These are phyloP conservation scores for Pseudopyrenochaeta lycopersici DNA, from an alignment of 2,329 filamentous ascomycete genomes.

Conservation along the genomic window DNA sequence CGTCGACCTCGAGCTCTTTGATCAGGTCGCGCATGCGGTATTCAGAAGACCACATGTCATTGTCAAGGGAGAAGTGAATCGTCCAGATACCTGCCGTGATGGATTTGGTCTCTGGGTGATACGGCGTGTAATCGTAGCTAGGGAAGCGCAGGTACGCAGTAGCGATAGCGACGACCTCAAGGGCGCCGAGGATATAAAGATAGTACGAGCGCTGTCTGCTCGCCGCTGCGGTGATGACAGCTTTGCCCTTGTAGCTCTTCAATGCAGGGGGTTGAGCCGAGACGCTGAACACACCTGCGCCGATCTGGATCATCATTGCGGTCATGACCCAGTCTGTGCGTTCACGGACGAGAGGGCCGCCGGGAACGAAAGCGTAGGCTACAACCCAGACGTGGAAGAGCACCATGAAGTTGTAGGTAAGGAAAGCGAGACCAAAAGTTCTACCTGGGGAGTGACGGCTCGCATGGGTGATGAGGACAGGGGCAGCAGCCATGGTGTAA, in stretches of 20 bases:
- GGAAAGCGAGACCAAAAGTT: conserved; percentile 87
- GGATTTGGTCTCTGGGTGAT: conserved; percentile 86
- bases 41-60: conserved; percentile 98
- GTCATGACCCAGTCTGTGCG: conserved; percentile 96
- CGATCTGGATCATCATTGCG: conserved; percentile 83
- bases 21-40: conserved; percentile 90
- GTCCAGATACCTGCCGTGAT: conserved; percentile 98
- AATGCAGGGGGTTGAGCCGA: conserved; percentile 60
- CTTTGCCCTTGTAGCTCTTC: conserved; percentile 55
- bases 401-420: conserved; percentile 91
- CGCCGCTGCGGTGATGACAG: conserved; percentile 56
- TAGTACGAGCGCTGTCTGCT: conserved; percentile 71
- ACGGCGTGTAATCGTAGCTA: conserved; percentile 87
- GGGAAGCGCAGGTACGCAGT: conserved; percentile 92
- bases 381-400: conserved; percentile 99
- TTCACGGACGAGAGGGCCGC: conserved; percentile 89
- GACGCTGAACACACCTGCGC: conserved; percentile 80
- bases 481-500: conserved; percentile 83
- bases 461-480: conserved; percentile 78
- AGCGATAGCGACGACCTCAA: conserved; percentile 82
- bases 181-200: conserved; percentile 73
- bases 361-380: conserved; percentile 96
- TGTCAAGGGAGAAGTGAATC: conserved; percentile 95
- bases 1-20: conserved; percentile 94
- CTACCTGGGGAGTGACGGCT: conserved; percentile 78